phyloP scores from a whole-genome alignment of 257 asterid species.

The Catharanthus roseus region DNA sequence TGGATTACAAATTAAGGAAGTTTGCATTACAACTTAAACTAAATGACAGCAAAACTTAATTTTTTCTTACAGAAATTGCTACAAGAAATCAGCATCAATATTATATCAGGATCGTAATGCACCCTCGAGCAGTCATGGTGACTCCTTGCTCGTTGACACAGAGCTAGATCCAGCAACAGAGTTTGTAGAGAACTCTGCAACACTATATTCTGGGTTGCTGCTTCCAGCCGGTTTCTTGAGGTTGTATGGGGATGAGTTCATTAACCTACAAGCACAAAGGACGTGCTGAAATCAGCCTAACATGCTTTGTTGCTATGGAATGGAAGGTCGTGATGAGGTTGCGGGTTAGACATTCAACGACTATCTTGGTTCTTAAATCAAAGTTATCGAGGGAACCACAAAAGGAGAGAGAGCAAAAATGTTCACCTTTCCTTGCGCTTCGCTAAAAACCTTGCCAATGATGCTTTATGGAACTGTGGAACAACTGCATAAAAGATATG shows the following conservation, averaged over 20 bases:
- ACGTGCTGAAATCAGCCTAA: not conserved
- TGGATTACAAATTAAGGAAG: not conserved
- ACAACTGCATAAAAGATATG: constrained; percentile 42
- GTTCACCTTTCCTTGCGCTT: constrained; percentile 82
- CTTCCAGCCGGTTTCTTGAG: constrained; percentile 31
- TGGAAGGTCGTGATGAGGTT: not conserved
- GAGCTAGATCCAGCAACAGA: constrained; percentile 42
- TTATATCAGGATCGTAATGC: constrained; percentile 3
- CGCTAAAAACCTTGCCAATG: constrained; percentile 78
- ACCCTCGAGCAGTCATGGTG: constrained; percentile 10
- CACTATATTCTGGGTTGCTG: constrained; percentile 32
- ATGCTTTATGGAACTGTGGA: constrained; percentile 79
- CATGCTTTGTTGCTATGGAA: not conserved
- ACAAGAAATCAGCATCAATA: constrained; percentile 14
- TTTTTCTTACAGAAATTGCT: constrained; percentile 12
- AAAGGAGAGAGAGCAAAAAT: not conserved
- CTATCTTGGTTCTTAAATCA: too few species aligned
- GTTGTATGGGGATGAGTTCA: constrained; percentile 57
- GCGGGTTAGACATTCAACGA: not conserved
- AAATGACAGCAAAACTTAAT: constrained; percentile 10
- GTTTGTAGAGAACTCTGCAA: constrained; percentile 35
- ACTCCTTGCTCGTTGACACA: constrained; percentile 28
- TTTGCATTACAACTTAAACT: constrained; percentile 14
- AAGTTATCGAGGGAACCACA: not conserved
- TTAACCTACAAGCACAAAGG: constrained; percentile 34